Base-by-base conservation (phyloP, 768 basidiomycete species). In the Pisolithus tinctorius region DNA sequence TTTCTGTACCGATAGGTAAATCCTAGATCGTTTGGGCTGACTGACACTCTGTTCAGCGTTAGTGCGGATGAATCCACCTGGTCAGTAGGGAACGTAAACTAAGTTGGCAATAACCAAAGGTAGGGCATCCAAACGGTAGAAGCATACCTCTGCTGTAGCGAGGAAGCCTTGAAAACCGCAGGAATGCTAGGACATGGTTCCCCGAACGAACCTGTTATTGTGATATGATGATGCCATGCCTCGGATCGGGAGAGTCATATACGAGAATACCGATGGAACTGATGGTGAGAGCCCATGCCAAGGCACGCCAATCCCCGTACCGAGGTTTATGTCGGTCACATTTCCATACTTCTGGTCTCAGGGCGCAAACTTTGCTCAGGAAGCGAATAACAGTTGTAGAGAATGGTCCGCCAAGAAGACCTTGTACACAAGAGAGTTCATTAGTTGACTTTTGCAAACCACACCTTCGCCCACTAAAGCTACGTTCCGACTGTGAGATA, bases 261-360 rank as follows among this genome's bases (percentile, higher is more conserved):
- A 86, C 84, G 51, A 86, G 61, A 53, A 88, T 81, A 9, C 84
- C 81, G 25, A 80, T 55, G 52, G 80, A 84, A 59, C 82, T 84
- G 46, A 83, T 41, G 13, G 68, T 54, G 51, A 86, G 60, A 3
- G 76, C 77, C 6, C 50, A 63, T 16, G 75, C 75, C n/a, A 88
- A 66, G 4, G 76, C 60, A 11, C 78, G 72, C 84, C 85, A 86
- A 57, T 83, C 78, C 7, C 65, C 62, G 57, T 75, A 71, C 82
- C 79, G 83, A 31, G 61, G 58, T 54, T 68, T 64, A 17, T 39
- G 62, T 4, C 52, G 55, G 57, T 77, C 73, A 47, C 59, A 59
- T 4, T 55, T 54, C 76, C 78, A 83, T 1, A 67, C 60, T 11
- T 65, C 65, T 6, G 63, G 72, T 45, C 72, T 69, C 42, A 67